A percentile compares a stretch with the other conserved stretches of the same genome.
phyloP scores from a whole-genome alignment of 1,284 basidiomycete species.

The Irpex sp. region DNA sequence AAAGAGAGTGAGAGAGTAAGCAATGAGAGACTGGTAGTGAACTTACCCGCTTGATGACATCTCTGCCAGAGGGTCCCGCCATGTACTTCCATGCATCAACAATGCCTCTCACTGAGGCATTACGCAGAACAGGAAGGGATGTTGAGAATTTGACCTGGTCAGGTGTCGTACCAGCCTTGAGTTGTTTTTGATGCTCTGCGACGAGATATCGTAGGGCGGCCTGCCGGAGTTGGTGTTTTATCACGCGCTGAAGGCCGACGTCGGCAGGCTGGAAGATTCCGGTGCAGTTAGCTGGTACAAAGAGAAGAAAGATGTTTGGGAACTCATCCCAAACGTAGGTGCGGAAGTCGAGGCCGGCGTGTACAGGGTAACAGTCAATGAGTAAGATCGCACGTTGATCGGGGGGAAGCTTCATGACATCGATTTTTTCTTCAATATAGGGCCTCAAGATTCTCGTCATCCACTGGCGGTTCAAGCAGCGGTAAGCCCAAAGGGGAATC shows the following conservation, averaged over 20 bases:
- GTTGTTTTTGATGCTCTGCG: neutral
- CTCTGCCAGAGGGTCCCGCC: neutral
- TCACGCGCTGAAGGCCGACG: neutral
- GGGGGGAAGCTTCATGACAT: neutral
- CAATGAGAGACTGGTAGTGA: neutral
- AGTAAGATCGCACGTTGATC: neutral
- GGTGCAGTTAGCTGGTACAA: neutral
- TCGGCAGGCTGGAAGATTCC: neutral
- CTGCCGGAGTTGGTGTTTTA: neutral
- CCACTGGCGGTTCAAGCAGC: neutral
- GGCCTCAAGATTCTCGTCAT: neutral
- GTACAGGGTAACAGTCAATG: neutral
- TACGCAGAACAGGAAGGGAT: neutral
- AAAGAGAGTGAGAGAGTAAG: neutral
- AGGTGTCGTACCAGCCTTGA: neutral
- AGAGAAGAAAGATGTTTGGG: neutral
- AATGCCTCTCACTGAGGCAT: neutral
- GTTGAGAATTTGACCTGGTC: neutral
- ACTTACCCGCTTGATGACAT: neutral
- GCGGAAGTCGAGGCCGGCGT: neutral
- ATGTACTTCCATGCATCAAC: neutral
- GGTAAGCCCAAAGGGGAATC: no score
- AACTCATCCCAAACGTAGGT: neutral
- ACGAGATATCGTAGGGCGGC: neutral
- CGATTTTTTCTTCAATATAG: neutral